Percentiles rank a stretch among this genome's conserved stretches.
Evolutionary conservation across 352 stramenopile genomes (phyloP).

Genomic region (Phytophthora pseudosyringae): DNA sequence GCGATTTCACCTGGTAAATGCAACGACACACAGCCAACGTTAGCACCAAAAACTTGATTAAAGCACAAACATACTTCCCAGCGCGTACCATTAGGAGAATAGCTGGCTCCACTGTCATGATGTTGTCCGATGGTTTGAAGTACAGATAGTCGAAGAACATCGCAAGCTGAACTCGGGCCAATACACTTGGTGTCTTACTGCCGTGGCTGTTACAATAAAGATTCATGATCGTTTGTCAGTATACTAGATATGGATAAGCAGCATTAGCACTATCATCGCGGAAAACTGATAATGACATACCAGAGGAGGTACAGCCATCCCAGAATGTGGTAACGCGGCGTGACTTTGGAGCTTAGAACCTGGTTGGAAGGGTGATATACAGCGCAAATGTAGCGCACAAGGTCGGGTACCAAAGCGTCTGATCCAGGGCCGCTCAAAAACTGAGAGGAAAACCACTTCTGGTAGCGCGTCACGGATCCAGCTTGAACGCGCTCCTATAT

Average conservation of each 20-base stretch:
- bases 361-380: constrained; percentile 88
- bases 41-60: not conserved
- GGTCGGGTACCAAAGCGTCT: constrained; percentile 78
- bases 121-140: constrained; percentile 81
- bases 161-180: constrained; percentile 78
- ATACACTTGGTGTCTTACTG: constrained; percentile 74
- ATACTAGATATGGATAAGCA: not conserved
- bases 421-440: constrained; percentile 74
- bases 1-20: constrained; percentile 69
- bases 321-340: constrained; percentile 85
- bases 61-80: not conserved
- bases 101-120: constrained; percentile 84
- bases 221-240: constrained; percentile 3
- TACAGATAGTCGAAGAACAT: constrained; percentile 92
- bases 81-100: constrained; percentile 82
- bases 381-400: constrained; percentile 85
- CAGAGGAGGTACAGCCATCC: constrained; percentile 88
- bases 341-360: constrained; percentile 83
- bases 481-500: constrained; percentile 77
- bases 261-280: not conserved
- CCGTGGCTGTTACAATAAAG: constrained; percentile 31
- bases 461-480: constrained; percentile 78
- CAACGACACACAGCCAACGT: constrained; percentile 6
- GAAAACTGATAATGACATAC: constrained; percentile 39
- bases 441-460: constrained; percentile 88